Conservation (phyloP, 2,329 filamentous ascomycete species). For the Aurifilum marmelostoma region DNA sequence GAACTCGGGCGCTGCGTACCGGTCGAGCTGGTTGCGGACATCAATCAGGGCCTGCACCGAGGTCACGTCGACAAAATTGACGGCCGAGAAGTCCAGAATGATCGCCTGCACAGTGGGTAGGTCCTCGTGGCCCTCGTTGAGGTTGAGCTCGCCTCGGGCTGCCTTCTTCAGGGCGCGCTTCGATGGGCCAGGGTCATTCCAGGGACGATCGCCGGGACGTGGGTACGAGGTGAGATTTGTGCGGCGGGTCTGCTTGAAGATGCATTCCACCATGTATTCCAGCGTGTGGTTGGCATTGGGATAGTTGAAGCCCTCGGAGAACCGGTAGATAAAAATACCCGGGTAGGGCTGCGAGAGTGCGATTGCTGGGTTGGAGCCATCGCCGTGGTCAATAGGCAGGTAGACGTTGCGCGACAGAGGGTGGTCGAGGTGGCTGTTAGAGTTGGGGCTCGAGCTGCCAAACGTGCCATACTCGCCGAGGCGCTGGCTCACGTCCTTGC, state of each 20-base stretch:
- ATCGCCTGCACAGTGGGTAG: conserved; percentile 60
- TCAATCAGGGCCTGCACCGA: conserved; percentile 92
- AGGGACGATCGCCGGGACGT: conserved; percentile 77
- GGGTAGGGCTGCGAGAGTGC: conserved; percentile 82
- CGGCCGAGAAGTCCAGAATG: conserved; percentile 89
- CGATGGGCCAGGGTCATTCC: conserved; percentile 88
- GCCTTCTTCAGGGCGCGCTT: conserved; percentile 42
- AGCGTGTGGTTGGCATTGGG: conserved; percentile 90
- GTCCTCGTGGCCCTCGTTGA: conserved; percentile 24
- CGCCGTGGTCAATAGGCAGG: conserved; percentile 82
- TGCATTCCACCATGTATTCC: conserved; percentile 72
- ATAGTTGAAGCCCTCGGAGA: conserved; percentile 94
- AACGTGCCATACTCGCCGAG: conserved; percentile 62
- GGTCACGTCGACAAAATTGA: conserved; percentile 93
- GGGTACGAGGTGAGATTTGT: conserved; percentile 71
- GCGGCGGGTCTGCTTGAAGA: conserved; percentile 73
- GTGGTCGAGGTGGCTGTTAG: conserved; percentile 39
- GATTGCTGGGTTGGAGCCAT: conserved; percentile 87
- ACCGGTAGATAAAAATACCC: conserved; percentile 94
- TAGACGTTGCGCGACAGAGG: conserved; percentile 75
- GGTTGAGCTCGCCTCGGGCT: conserved; percentile 31
- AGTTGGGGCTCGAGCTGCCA: conserved; percentile 36
- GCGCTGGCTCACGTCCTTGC: conserved; percentile 56
- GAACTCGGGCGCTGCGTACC: conserved; percentile 75
- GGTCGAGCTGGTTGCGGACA: conserved; percentile 89